Evolutionary conservation across 2,329 filamentous ascomycete species (phyloP), one percentile per base, ranked within the genome.

Genomic region (Cytospora leucostoma): DNA sequence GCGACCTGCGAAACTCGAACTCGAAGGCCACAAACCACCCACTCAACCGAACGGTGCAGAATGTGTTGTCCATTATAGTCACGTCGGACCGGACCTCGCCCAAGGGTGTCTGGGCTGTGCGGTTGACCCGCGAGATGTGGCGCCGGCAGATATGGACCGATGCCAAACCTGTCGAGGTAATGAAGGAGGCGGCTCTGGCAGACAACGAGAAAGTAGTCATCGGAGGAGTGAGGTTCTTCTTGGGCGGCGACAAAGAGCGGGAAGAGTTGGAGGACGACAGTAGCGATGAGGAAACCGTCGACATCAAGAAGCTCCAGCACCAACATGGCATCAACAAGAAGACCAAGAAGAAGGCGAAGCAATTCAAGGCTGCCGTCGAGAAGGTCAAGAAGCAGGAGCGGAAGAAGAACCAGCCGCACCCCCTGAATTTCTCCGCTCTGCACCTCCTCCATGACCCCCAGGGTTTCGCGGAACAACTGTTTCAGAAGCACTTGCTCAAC

Each of bases 131-230:
- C 66, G 95, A 99, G 79, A 81, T 99, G 72, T 99, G 95, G 95
- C 96, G 93, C 77, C 86, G 94, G 54, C 93, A 97, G 70, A 88
- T 98, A 67, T 99, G 95, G 95, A 92, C 91, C 11, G 95, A 99
- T 71, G 86, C 93, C 2, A 95, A 93, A 74, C 88, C 94, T 0
- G 95, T 98, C n/a, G 93, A 97, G 71, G 91, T 98, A 68, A 98
- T 99, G 93, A 96, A 96, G 77, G 91, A 97, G 77, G 93, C 94
- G 0, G 88, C 89, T 61, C 78, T 99, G 62, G 88, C 92, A 4
- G 90, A 97, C 58, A 96, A 97, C 70, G 92, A 96, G 70, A 99
- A 99, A 78, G 93, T 98, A 4, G 86, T 95, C 33, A 82, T 90
- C 7, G 92, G 93, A 17, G 93, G 92, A 52, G 91, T 96, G 15